Evolutionary conservation across 2,329 filamentous ascomycete genomes (phyloP).

Genomic region (Stromatinia cepivora): DNA sequence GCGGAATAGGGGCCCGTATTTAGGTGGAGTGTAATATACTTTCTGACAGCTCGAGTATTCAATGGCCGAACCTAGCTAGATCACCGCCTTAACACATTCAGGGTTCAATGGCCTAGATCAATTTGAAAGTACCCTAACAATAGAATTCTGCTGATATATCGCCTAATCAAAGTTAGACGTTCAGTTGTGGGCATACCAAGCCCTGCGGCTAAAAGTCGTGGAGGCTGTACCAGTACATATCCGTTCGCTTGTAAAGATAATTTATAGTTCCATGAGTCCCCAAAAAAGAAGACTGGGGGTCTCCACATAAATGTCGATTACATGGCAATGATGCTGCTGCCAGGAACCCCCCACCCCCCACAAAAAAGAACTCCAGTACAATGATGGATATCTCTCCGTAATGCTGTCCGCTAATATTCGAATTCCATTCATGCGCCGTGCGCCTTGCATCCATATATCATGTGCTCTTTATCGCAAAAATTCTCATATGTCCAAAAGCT

Average conservation of each 20-base stretch:
- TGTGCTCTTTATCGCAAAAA: slow-evolving; percentile 3
- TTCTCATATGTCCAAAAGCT: slow-evolving; percentile 11
- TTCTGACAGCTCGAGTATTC: no score
- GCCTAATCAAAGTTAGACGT: no score
- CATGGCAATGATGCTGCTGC: not conserved
- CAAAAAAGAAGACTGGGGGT: not conserved
- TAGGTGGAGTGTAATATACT: no score
- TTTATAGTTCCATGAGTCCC: not conserved
- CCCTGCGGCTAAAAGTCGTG: not conserved
- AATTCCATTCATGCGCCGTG: slow-evolving; percentile 17
- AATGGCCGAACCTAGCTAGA: no score
- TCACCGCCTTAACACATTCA: no score
- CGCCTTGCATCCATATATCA: slow-evolving; percentile 13
- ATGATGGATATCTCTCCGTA: slow-evolving; percentile 17
- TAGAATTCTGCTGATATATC: no score
- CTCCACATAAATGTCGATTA: not conserved
- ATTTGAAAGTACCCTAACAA: no score
- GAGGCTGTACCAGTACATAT: not conserved
- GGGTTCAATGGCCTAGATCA: no score
- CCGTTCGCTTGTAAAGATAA: not conserved
- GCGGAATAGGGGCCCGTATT: no score
- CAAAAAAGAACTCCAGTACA: slow-evolving; percentile 4
- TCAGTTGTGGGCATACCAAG: not conserved
- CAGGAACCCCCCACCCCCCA: not conserved
- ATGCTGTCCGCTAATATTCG: slow-evolving; percentile 22